These are phyloP conservation scores for Acanthamoeba triangularis DNA, from an alignment of 208 protist species.

Conservation along the genomic window DNA sequence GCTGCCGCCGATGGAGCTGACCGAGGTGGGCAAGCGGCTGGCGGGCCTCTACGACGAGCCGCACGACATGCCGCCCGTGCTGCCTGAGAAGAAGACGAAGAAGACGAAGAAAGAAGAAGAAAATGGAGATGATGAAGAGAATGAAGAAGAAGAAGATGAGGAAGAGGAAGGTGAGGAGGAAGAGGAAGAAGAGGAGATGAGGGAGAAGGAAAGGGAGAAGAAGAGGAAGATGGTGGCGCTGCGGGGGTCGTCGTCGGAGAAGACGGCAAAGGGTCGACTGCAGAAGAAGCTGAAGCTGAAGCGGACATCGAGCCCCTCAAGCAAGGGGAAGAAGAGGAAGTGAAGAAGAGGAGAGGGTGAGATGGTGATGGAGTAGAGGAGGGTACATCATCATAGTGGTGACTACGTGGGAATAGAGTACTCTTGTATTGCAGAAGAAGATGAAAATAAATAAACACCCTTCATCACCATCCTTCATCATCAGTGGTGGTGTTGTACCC, in stretches of 20 bases:
- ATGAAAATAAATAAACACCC: no score
- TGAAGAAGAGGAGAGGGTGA: no score
- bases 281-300: conserved; percentile 14
- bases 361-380: no score
- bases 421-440: no score
- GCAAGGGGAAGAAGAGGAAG: no score
- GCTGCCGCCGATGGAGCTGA: conserved; percentile 4
- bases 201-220: neutral
- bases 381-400: no score
- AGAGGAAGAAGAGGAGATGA: neutral
- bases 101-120: neutral
- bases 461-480: no score
- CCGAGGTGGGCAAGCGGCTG: conserved; percentile 35
- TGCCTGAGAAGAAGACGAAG: neutral
- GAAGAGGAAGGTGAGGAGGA: neutral
- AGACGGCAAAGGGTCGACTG: neutral
- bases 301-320: no score
- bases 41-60: conserved; percentile 36
- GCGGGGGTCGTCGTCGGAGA: neutral
- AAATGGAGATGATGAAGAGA: no score
- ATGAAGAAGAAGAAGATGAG: neutral
- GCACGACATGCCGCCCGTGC: neutral
- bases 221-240: no score
- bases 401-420: no score
- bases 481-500: no score